Conservation (phyloP, 1,139 yeast genomes). For the Protomyces arabidopsidicola region DNA sequence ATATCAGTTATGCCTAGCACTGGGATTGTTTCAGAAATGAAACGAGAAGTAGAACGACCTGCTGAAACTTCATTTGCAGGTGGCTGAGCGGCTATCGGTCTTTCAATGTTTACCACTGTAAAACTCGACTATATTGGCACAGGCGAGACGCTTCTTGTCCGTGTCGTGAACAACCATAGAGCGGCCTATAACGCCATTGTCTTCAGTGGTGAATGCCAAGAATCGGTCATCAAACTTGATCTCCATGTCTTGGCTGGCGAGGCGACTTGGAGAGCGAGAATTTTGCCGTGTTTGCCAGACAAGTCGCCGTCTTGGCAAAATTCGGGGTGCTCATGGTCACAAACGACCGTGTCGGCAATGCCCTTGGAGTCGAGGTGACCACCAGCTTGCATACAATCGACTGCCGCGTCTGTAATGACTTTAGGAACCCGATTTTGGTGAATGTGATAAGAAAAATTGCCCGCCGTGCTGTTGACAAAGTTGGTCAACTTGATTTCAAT, state of each 20-base stretch:
- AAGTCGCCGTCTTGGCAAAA: conserved; percentile 15
- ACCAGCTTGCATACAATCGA: conserved; percentile 10
- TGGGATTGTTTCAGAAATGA: not conserved
- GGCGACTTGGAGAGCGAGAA: not conserved
- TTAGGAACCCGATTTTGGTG: conserved; percentile 3
- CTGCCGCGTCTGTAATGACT: not conserved
- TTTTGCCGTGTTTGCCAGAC: conserved; percentile 10
- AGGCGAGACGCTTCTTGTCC: conserved; percentile 9
- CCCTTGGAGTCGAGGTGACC: conserved; percentile 11
- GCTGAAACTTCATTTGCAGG: no score
- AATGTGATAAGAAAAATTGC: conserved; percentile 6
- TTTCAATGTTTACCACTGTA: not conserved
- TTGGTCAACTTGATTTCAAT: conserved; percentile 6
- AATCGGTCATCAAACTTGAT: not conserved
- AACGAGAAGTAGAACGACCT: not conserved
- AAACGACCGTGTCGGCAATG: not conserved
- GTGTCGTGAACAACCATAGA: conserved; percentile 16
- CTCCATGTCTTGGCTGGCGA: not conserved
- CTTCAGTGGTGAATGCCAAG: not conserved
- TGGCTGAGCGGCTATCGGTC: no score
- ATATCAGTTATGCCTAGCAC: no score
- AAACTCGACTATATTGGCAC: conserved; percentile 7
- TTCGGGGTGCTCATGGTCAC: not conserved
- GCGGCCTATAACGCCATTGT: not conserved
- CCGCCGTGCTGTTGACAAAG: not conserved